Evolutionary conservation across 78 protist genomes (phyloP).

Genomic region (Anaeramoeba flamelloides): DNA sequence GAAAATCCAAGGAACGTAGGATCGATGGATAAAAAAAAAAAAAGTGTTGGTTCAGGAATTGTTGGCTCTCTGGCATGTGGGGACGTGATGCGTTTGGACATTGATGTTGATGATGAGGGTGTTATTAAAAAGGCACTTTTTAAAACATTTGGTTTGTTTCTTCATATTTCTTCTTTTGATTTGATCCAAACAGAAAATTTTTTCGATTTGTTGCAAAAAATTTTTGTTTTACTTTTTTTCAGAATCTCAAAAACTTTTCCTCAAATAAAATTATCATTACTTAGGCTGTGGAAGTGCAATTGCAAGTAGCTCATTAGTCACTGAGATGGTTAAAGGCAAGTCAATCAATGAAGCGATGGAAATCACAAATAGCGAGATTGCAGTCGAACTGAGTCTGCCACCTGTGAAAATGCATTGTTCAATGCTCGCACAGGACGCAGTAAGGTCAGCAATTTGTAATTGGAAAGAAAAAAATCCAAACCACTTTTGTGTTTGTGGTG

Average conservation of each 20-base stretch:
- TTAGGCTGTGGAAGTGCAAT: conserved; percentile 97
- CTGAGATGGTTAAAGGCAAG: conserved; percentile 73
- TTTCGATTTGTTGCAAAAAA: too few species aligned
- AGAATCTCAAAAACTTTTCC: conserved; percentile 25
- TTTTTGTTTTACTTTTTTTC: too few species aligned
- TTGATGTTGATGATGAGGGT: conserved; percentile 51
- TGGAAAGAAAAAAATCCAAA: conserved; percentile 32
- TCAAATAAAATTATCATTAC: conserved; percentile 44
- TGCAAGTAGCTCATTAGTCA: conserved; percentile 54
- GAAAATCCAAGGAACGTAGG: conserved; percentile 90
- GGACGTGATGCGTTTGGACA: conserved; percentile 81
- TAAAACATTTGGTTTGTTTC: neutral
- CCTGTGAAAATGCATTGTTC: conserved; percentile 93
- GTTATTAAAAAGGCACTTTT: conserved; percentile 7
- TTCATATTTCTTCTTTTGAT: neutral
- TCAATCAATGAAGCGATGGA: conserved; percentile 51
- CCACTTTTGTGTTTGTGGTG: too few species aligned
- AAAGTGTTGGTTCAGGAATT: conserved; percentile 69
- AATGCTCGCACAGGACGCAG: conserved; percentile 89
- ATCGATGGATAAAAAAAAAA: conserved; percentile 51
- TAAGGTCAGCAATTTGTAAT: conserved; percentile 72
- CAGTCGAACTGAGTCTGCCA: conserved; percentile 72
- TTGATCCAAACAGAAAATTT: too few species aligned
- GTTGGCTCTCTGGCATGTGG: conserved; percentile 84
- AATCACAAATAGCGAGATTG: conserved; percentile 73